Conservation (phyloP, 2,329 filamentous ascomycete genomes). For the Sporothrix mexicana region DNA sequence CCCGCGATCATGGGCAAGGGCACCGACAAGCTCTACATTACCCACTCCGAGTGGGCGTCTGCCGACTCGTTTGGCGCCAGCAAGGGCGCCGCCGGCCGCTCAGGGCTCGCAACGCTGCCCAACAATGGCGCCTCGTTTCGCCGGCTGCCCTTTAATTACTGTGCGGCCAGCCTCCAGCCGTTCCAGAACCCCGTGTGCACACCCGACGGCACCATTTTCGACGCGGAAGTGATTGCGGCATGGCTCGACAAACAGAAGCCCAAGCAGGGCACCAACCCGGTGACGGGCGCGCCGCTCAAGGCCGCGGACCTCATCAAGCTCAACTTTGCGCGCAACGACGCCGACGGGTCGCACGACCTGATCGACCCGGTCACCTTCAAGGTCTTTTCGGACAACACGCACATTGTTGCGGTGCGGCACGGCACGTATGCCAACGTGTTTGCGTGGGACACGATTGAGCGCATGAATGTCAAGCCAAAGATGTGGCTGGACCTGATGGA, state of each 20-base stretch:
- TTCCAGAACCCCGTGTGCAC: slow-evolving; percentile 96
- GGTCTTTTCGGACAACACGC: slow-evolving; percentile 96
- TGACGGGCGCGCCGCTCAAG: slow-evolving; percentile 79
- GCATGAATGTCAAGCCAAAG: slow-evolving; percentile 95
- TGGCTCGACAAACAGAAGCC: slow-evolving; percentile 84
- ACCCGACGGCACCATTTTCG: slow-evolving; percentile 84
- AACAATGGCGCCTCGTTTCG: slow-evolving; percentile 63
- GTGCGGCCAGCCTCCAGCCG: slow-evolving; percentile 92
- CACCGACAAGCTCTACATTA: slow-evolving; percentile 73
- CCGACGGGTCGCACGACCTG: slow-evolving; percentile 75
- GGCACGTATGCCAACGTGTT: slow-evolving; percentile 92
- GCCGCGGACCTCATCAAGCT: slow-evolving; percentile 86
- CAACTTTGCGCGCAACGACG: slow-evolving; percentile 89
- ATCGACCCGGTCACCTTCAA: slow-evolving; percentile 98
- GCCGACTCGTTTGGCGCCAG: slow-evolving; percentile 86
- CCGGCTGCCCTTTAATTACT: slow-evolving; percentile 96
- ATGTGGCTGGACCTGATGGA: slow-evolving; percentile 91
- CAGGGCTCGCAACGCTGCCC: slow-evolving; percentile 42
- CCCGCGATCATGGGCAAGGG: slow-evolving; percentile 54
- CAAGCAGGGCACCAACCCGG: slow-evolving; percentile 86
- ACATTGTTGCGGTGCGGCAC: slow-evolving; percentile 85
- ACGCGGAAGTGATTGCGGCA: slow-evolving; percentile 88
- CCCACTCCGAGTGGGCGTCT: slow-evolving; percentile 96
- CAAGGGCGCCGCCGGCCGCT: slow-evolving; percentile 61
- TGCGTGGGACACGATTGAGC: slow-evolving; percentile 91